Conservation (phyloP, 2,329 filamentous ascomycete genomes). For the Exophiala spinifera region DNA sequence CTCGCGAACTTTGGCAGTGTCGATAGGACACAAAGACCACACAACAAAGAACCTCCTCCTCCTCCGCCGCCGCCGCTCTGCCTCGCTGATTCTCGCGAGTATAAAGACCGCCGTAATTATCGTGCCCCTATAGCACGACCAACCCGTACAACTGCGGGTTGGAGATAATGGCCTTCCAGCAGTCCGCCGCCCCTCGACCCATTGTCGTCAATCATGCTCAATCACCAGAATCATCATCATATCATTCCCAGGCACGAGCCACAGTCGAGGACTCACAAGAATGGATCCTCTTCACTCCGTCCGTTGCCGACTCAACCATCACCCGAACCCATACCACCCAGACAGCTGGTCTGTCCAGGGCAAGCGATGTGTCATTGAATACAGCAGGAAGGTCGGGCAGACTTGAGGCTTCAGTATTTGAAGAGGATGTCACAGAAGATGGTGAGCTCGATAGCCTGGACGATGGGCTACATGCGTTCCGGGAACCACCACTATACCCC, state of each 20-base stretch:
- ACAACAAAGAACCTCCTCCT: constrained; percentile 9
- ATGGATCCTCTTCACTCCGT: constrained; percentile 92
- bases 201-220: constrained; percentile 18
- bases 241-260: constrained; percentile 28
- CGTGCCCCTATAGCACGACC: constrained; percentile 17
- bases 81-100: not conserved
- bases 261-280: constrained; percentile 70
- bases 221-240: constrained; percentile 19
- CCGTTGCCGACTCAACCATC: constrained; percentile 61
- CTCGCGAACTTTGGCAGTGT: not conserved
- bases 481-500: constrained; percentile 55
- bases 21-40: constrained; percentile 7
- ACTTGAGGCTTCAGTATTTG: constrained; percentile 46
- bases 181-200: constrained; percentile 21
- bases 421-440: constrained; percentile 53
- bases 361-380: constrained; percentile 77
- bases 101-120: constrained; percentile 1
- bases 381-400: constrained; percentile 59
- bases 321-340: constrained; percentile 64
- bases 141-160: constrained; percentile 16
- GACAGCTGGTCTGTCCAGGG: constrained; percentile 66
- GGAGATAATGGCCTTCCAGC: constrained; percentile 27
- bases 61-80: too few relatives aligned
- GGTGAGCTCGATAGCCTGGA: constrained; percentile 91
- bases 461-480: constrained; percentile 84